phyloP scores from a whole-genome alignment of 192 early-diverging fungal genomes.

The Rhizoclosmatium sp. region DNA sequence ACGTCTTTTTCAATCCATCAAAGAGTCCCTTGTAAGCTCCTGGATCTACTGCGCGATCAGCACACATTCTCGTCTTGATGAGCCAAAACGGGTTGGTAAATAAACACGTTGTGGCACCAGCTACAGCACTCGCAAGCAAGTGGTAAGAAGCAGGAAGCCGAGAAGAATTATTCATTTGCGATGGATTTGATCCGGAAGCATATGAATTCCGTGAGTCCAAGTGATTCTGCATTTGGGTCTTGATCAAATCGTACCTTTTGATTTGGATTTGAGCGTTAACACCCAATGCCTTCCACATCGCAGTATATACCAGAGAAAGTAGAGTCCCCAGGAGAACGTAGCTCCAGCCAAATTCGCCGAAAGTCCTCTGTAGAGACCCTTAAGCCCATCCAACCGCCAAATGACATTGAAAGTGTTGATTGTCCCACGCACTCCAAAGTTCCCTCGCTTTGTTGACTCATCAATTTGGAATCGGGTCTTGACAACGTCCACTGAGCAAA shows the following conservation, averaged over 20 bases:
- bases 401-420: conserved; percentile 48
- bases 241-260: conserved; percentile 69
- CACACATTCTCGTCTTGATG: conserved; percentile 89
- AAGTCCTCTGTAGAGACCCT: conserved; percentile 91
- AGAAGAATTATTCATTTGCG: conserved; percentile 44
- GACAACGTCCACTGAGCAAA: conserved; percentile 37
- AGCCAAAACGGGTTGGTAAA: conserved; percentile 97
- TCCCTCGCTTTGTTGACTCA: conserved; percentile 30
- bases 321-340: conserved; percentile 94
- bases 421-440: conserved; percentile 57
- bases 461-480: conserved; percentile 45
- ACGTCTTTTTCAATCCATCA: conserved; percentile 77
- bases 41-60: conserved; percentile 51
- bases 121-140: conserved; percentile 78
- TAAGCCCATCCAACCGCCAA: conserved; percentile 52
- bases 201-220: conserved; percentile 4
- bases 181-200: neutral
- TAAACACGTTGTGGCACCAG: conserved; percentile 84
- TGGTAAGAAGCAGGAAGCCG: conserved; percentile 78
- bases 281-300: neutral
- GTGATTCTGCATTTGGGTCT: conserved; percentile 61
- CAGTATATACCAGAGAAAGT: conserved; percentile 85
- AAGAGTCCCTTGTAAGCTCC: conserved; percentile 51
- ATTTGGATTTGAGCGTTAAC: neutral
- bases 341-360: conserved; percentile 90